These are phyloP conservation scores for Penicillium sp. DNA, from an alignment of 2,329 filamentous ascomycete genomes.

Conservation along the genomic window DNA sequence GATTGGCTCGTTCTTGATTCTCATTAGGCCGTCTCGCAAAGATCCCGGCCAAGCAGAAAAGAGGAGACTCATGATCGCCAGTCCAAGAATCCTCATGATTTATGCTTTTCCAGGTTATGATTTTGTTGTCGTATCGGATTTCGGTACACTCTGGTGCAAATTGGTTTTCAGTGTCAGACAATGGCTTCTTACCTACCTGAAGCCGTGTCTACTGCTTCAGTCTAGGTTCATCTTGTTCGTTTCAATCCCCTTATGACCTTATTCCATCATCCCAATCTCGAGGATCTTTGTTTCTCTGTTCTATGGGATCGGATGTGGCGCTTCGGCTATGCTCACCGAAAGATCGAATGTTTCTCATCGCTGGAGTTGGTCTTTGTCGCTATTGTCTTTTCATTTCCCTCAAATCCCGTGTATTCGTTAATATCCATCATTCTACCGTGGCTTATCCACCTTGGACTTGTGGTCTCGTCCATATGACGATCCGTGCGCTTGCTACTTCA, in stretches of 20 bases:
- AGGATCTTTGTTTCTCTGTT: neutral
- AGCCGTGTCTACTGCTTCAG: neutral
- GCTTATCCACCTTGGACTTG: neutral
- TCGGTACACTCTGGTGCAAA: neutral
- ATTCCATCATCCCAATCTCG: neutral
- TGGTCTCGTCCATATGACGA: neutral
- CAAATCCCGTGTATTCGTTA: neutral
- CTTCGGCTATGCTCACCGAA: neutral
- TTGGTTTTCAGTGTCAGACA: neutral
- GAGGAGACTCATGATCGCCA: neutral
- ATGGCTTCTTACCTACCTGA: neutral
- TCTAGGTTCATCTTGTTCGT: neutral
- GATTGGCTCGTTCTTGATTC: neutral
- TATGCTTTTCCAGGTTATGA: slow-evolving; percentile 15
- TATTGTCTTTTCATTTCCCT: neutral
- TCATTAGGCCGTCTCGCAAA: neutral
- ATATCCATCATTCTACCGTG: neutral
- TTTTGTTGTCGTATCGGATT: neutral
- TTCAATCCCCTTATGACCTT: neutral
- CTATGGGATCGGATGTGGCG: neutral
- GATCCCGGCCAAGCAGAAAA: neutral
- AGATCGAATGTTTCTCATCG: neutral
- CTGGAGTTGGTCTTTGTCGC: neutral
- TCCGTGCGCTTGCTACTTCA: neutral
- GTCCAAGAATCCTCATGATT: slow-evolving; percentile 20